phyloP scores from a whole-genome alignment of 306 rosid genomes.

The Corylus avellana region DNA sequence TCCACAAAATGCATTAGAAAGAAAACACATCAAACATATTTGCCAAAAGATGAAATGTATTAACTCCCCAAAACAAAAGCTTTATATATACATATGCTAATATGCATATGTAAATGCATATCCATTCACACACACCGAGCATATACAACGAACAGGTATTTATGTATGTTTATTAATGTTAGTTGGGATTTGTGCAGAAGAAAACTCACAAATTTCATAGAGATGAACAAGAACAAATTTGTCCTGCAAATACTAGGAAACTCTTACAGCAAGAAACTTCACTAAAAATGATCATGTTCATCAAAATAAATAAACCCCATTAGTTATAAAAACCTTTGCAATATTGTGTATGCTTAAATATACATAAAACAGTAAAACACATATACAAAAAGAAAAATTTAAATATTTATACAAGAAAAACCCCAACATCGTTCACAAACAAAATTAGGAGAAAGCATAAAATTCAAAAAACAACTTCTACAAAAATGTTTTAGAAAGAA shows the following conservation, averaged over 20 bases:
- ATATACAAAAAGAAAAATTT: no score
- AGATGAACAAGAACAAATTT: neutral
- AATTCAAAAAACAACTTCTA: no score
- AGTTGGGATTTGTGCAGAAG: neutral
- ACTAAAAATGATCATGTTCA: neutral
- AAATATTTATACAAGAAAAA: no score
- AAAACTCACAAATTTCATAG: conserved; percentile 7
- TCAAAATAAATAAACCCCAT: neutral
- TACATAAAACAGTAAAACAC: no score
- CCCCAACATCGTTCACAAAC: no score
- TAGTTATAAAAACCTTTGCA: neutral
- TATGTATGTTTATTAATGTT: neutral
- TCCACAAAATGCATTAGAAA: no score
- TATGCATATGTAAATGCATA: neutral
- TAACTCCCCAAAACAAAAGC: conserved; percentile 3
- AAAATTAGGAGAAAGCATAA: no score
- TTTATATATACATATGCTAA: neutral
- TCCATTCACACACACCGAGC: neutral
- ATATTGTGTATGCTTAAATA: no score
- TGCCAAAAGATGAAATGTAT: conserved; percentile 20
- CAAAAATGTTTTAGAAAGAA: no score
- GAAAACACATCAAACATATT: conserved; percentile 53
- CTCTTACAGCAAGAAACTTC: neutral
- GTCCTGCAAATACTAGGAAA: neutral
- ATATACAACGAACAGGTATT: neutral